These are phyloP conservation scores for Canna indica DNA, from an alignment of 176 grass and related monocot species.

Conservation along the genomic window DNA sequence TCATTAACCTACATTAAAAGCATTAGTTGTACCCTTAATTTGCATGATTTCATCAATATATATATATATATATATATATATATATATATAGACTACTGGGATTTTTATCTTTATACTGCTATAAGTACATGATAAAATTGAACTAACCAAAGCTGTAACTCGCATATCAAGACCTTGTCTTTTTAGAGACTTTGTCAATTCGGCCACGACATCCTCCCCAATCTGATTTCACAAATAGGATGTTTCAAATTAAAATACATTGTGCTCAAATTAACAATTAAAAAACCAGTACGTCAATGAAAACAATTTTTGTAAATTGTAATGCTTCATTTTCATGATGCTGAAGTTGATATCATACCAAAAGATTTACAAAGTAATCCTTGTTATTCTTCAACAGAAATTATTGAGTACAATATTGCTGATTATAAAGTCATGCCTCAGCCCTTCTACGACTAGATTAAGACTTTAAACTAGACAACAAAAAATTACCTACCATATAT, in stretches of 20 bases:
- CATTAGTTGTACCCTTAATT: not conserved
- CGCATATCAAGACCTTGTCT: constrained; percentile 19
- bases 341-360: not conserved
- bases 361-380: not conserved
- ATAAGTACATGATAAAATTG: not conserved
- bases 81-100: not conserved
- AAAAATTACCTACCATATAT: too few relatives aligned
- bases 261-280: not conserved
- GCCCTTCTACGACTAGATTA: too few relatives aligned
- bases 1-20: constrained; percentile 10
- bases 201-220: constrained; percentile 17
- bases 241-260: not conserved
- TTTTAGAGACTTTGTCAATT: constrained; percentile 12
- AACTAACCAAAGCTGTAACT: constrained; percentile 21
- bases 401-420: not conserved
- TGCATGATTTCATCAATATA: not conserved
- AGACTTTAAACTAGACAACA: too few relatives aligned
- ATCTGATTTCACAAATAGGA: not conserved
- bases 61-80: not conserved
- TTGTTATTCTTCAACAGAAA: not conserved
- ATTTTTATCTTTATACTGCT: not conserved
- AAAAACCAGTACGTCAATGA: not conserved
- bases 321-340: not conserved
- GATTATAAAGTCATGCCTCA: too few relatives aligned
- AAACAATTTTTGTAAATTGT: not conserved